Percentiles rank a stretch among this genome's conserved stretches.
Evolutionary conservation across 176 grass and related monocot genomes (phyloP).

Genomic region (Otatea glauca): DNA sequence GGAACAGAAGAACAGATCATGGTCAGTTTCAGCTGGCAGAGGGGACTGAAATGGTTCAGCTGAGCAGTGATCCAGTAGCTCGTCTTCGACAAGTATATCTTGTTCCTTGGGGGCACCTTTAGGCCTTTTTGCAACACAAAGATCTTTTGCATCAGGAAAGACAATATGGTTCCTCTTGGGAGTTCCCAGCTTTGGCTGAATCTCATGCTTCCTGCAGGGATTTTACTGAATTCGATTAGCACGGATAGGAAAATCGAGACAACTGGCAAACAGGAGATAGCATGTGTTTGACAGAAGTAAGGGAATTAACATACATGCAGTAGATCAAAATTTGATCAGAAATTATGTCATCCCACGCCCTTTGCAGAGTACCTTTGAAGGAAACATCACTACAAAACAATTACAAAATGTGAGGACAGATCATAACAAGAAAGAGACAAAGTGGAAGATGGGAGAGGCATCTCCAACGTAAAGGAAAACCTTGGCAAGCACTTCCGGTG

Average conservation of each 20-base stretch:
- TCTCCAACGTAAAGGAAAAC: conserved; percentile 39
- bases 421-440: not conserved
- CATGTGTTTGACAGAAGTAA: not conserved
- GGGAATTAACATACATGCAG: conserved; percentile 62
- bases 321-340: conserved; percentile 70
- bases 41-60: not conserved
- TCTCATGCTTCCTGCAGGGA: conserved; percentile 72
- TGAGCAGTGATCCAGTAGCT: not conserved
- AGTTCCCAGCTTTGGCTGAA: conserved; percentile 45
- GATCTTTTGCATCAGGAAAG: conserved; percentile 56
- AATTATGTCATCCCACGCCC: conserved; percentile 75
- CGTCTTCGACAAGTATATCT: not conserved
- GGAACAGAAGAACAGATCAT: not conserved
- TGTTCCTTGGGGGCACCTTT: not conserved
- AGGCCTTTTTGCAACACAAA: not conserved
- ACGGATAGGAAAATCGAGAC: not conserved
- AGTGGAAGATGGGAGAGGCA: not conserved
- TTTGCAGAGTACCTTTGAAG: conserved; percentile 50
- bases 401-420: conserved; percentile 19
- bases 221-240: conserved; percentile 9
- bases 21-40: not conserved
- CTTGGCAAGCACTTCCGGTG: conserved; percentile 82
- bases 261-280: not conserved
- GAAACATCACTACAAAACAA: conserved; percentile 52
- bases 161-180: conserved; percentile 59